Conservation (phyloP, 306 rosid species). For the Pueraria montana region DNA sequence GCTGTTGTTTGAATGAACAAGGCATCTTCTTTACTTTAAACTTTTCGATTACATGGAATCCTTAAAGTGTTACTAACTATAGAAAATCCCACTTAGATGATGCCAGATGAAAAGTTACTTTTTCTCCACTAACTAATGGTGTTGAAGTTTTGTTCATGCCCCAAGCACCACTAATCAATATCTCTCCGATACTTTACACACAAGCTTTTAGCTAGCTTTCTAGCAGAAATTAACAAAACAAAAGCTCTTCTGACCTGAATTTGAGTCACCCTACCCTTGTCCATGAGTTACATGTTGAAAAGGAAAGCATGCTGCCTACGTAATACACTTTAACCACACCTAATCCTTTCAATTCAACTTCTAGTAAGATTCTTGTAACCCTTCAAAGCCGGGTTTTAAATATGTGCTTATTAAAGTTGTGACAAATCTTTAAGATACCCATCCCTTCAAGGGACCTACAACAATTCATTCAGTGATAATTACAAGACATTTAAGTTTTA, state of each 20-base stretch:
- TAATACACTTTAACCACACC: constrained; percentile 58
- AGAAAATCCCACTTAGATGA: constrained; percentile 74
- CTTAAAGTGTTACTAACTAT: constrained; percentile 78
- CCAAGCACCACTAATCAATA: constrained; percentile 54
- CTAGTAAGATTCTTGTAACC: constrained; percentile 55
- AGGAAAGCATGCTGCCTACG: constrained; percentile 75
- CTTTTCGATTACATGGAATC: constrained; percentile 60
- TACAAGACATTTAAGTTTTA: constrained; percentile 24
- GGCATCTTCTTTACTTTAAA: constrained; percentile 64
- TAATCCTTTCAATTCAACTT: constrained; percentile 56
- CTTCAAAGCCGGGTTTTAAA: constrained; percentile 55
- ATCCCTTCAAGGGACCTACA: constrained; percentile 56
- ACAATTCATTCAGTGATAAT: constrained; percentile 45
- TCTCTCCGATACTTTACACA: constrained; percentile 64
- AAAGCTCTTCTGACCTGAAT: constrained; percentile 57
- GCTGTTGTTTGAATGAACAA: constrained; percentile 59
- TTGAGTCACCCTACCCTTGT: constrained; percentile 46
- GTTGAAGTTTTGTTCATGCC: constrained; percentile 59
- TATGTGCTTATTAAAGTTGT: constrained; percentile 66
- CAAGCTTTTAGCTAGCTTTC: constrained; percentile 66
- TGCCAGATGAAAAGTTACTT: constrained; percentile 70
- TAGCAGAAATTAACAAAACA: constrained; percentile 56
- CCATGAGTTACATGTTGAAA: constrained; percentile 55
- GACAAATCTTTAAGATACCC: constrained; percentile 63
- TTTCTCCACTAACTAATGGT: constrained; percentile 64